These are phyloP conservation scores for Hordeum pubiflorum DNA, from an alignment of 202 grass and related monocot species.

Conservation along the genomic window DNA sequence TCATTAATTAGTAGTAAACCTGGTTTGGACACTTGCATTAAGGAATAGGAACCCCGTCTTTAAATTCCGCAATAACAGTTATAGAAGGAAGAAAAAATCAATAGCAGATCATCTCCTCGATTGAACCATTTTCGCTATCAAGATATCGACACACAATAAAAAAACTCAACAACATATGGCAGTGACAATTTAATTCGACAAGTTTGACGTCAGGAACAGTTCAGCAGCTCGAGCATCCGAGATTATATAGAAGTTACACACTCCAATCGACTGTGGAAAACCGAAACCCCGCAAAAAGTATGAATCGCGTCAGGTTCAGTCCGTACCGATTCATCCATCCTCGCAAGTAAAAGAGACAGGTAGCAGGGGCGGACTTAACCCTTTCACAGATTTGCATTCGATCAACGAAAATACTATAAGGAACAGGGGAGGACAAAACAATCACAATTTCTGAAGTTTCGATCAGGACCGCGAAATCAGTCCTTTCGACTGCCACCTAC, in stretches of 20 bases:
- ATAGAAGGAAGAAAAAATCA: background rate
- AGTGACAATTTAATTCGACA: background rate
- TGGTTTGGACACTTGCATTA: background rate
- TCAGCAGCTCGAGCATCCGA: background rate
- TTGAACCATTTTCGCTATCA: background rate
- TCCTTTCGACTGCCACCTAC: background rate
- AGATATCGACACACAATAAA: background rate
- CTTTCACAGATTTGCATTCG: background rate
- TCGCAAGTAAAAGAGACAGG: background rate
- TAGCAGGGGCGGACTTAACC: background rate
- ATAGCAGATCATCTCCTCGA: background rate
- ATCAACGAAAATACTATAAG: background rate
- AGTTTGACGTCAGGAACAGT: background rate
- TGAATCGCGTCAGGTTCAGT: background rate
- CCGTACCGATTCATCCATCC: background rate
- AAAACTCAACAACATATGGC: background rate
- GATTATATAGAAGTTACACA: background rate
- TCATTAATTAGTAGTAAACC: background rate
- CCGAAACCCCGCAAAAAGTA: background rate
- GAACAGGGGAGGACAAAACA: background rate
- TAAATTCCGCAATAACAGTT: background rate
- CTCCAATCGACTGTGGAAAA: background rate
- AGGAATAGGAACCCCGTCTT: background rate
- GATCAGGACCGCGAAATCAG: background rate
- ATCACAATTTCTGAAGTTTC: background rate